phyloP scores from a whole-genome alignment of 352 stramenopile genomes.

The Pilasporangium apinafurcum region DNA sequence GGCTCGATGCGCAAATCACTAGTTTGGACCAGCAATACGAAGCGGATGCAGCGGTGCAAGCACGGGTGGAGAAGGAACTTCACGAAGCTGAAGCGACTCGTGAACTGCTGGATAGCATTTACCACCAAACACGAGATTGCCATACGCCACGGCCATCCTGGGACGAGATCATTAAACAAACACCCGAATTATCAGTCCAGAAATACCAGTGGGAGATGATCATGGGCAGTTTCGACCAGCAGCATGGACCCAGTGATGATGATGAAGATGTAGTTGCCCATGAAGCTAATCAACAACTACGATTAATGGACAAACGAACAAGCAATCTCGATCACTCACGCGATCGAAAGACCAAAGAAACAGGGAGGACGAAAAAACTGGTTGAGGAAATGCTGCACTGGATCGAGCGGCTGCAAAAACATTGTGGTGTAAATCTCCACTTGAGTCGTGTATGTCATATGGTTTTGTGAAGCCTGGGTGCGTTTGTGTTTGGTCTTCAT shows the following conservation, averaged over 20 bases:
- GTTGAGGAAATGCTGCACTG: constrained; percentile 74
- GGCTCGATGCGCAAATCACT: constrained; percentile 22
- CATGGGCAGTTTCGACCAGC: constrained; percentile 1
- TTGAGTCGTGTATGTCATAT: constrained; percentile 43
- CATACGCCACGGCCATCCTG: constrained; percentile 66
- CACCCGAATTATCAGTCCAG: constrained; percentile 55
- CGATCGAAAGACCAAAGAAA: not conserved
- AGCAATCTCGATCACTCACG: constrained; percentile 4
- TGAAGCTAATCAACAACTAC: not conserved
- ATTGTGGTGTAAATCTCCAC: constrained; percentile 71
- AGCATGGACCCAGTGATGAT: not conserved
- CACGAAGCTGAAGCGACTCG: constrained; percentile 13
- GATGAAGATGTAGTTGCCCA: not conserved
- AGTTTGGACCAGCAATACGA: constrained; percentile 31
- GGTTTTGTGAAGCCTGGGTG: not conserved
- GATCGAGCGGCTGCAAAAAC: constrained; percentile 75
- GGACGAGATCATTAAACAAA: constrained; percentile 48
- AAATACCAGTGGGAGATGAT: constrained; percentile 48
- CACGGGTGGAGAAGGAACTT: constrained; percentile 9
- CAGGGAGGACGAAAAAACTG: constrained; percentile 27
- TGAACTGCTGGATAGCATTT: constrained; percentile 17
- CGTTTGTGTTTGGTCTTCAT: not conserved
- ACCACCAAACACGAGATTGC: constrained; percentile 28
- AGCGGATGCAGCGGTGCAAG: constrained; percentile 19
- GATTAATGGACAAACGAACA: not conserved